phyloP scores from a whole-genome alignment of 768 basidiomycete genomes.

The Boletus coccyginus region DNA sequence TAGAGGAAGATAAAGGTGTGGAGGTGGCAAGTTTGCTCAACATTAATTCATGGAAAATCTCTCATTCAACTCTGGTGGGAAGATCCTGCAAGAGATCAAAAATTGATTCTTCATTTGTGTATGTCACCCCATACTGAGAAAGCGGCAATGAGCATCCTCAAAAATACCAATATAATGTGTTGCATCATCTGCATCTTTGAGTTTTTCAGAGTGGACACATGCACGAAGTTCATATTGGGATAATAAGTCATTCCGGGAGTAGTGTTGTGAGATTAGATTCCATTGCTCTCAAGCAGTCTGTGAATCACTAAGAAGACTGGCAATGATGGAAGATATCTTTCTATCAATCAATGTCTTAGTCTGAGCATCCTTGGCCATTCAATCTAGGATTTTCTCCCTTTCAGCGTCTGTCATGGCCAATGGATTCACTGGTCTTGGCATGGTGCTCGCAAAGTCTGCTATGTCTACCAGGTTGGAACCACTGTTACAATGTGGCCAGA shows the following conservation, averaged over 20 bases:
- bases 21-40: neutral
- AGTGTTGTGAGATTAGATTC: fast-evolving
- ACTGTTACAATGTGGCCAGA: conserved; percentile 3
- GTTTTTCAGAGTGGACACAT: neutral
- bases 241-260: fast-evolving
- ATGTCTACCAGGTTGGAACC: neutral
- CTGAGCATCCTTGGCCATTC: neutral
- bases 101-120: neutral
- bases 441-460: no score
- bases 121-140: neutral
- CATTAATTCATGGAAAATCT: neutral
- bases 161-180: neutral
- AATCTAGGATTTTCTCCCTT: neutral
- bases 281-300: neutral
- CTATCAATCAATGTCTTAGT: neutral
- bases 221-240: neutral
- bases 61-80: neutral
- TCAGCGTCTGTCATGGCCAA: neutral
- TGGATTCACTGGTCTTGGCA: neutral
- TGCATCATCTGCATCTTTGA: neutral
- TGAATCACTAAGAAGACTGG: fast-evolving
- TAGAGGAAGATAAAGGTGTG: no score
- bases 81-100: neutral
- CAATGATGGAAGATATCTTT: neutral
- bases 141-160: neutral